phyloP scores from a whole-genome alignment of 305 asterid species.

The Fraxinus sp. region DNA sequence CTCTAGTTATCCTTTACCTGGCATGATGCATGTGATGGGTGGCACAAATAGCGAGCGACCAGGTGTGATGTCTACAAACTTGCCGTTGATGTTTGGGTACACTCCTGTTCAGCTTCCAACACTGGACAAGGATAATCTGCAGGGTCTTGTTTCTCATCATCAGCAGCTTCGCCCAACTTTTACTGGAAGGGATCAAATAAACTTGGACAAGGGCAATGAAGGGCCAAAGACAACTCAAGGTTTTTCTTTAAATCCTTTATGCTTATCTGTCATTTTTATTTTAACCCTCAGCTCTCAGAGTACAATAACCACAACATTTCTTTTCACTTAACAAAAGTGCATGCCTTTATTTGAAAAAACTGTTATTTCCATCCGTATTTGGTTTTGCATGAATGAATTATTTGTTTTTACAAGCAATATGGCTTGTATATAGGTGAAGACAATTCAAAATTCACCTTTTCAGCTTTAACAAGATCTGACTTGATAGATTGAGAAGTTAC shows the following conservation, averaged over 20 bases:
- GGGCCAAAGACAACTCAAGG: slow-evolving; percentile 66
- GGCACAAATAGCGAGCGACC: slow-evolving; percentile 50
- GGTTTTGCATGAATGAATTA: background rate
- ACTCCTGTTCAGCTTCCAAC: slow-evolving; percentile 65
- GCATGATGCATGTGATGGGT: slow-evolving; percentile 57
- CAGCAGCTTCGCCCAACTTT: slow-evolving; percentile 55
- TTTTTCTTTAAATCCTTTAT: slow-evolving; percentile 27
- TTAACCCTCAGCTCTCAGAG: slow-evolving; percentile 1
- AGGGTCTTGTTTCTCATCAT: slow-evolving; percentile 50
- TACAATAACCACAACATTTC: background rate
- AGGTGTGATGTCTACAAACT: slow-evolving; percentile 54
- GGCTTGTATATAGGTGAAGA: background rate
- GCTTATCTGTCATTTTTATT: background rate
- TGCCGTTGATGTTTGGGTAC: slow-evolving; percentile 79
- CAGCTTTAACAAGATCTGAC: background rate
- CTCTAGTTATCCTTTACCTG: slow-evolving; percentile 52
- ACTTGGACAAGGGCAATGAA: slow-evolving; percentile 51
- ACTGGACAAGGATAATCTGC: slow-evolving; percentile 64
- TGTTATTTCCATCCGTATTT: background rate
- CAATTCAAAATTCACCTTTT: background rate
- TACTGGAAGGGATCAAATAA: slow-evolving; percentile 47
- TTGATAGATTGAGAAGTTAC: background rate
- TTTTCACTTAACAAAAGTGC: background rate
- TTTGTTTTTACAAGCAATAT: background rate
- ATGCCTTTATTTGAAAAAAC: background rate